A percentile compares a stretch with the other conserved stretches of the same genome.
Conservation (phyloP, 331 rosid species). For the Cydonia oblonga region DNA sequence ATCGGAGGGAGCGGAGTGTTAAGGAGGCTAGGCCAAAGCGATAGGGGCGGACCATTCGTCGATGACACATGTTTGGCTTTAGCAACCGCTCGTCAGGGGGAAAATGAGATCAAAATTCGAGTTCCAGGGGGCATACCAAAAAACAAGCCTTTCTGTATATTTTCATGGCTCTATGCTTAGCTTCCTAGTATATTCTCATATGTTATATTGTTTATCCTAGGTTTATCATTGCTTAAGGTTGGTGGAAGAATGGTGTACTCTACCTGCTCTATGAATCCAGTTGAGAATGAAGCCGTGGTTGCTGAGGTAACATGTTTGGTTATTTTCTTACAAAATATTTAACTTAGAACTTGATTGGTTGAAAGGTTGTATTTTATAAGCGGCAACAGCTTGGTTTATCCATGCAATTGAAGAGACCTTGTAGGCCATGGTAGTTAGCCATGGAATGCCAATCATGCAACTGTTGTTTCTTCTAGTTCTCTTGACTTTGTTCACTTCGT, state of each 20-base stretch:
- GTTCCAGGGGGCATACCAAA: too few species aligned
- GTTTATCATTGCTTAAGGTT: constrained; percentile 80
- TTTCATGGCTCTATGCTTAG: too few species aligned
- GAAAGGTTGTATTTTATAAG: background rate
- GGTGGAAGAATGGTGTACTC: constrained; percentile 97
- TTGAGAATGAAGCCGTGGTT: constrained; percentile 93
- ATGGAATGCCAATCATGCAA: background rate
- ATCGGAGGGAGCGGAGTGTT: too few species aligned
- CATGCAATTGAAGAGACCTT: background rate
- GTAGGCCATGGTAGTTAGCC: background rate
- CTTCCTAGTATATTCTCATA: too few species aligned
- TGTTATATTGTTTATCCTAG: constrained; percentile 31
- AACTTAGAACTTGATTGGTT: background rate
- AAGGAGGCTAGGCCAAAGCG: too few species aligned
- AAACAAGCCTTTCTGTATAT: background rate
- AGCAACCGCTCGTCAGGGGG: too few species aligned
- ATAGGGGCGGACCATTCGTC: too few species aligned
- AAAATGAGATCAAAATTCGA: too few species aligned
- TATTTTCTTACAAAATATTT: background rate
- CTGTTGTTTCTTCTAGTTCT: background rate
- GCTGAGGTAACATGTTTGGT: constrained; percentile 55
- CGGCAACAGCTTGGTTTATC: background rate
- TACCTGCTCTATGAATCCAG: constrained; percentile 97
- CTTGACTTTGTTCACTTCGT: background rate
- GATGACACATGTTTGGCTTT: too few species aligned